These are phyloP conservation scores for Metschnikowia gelsemii DNA, from an alignment of 805 yeast species.

Conservation along the genomic window DNA sequence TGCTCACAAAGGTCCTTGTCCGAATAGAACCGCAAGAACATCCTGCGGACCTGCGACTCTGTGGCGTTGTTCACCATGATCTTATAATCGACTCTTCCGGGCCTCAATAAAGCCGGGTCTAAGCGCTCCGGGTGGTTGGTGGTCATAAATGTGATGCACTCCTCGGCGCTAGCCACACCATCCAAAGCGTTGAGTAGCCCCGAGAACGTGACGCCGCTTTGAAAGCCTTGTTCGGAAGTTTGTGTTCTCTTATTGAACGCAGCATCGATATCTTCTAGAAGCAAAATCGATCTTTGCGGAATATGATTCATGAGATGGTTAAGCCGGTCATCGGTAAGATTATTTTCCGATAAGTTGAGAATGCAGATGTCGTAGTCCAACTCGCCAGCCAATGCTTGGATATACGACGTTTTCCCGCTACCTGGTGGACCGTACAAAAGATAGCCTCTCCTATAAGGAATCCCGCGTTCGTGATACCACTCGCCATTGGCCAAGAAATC, in stretches of 20 bases:
- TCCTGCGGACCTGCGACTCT: slow-evolving; percentile 68
- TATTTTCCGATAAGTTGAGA: slow-evolving; percentile 83
- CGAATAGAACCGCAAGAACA: slow-evolving; percentile 88
- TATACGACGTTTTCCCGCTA: slow-evolving; percentile 91
- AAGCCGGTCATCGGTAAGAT: slow-evolving; percentile 89
- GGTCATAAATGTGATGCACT: slow-evolving; percentile 95
- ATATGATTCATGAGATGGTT: slow-evolving; percentile 96
- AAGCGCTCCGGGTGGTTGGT: slow-evolving; percentile 94
- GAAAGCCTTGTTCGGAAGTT: slow-evolving; percentile 70
- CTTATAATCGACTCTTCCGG: slow-evolving; percentile 90
- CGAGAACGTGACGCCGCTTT: slow-evolving; percentile 90
- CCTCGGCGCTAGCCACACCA: slow-evolving; percentile 97
- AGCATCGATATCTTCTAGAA: slow-evolving; percentile 93
- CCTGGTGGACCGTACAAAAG: slow-evolving; percentile 97
- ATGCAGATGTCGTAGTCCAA: slow-evolving; percentile 94
- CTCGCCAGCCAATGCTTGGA: slow-evolving; percentile 96
- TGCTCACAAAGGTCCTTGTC: slow-evolving; percentile 53
- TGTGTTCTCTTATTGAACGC: slow-evolving; percentile 86
- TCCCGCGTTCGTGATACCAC: slow-evolving; percentile 97
- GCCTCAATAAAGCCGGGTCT: slow-evolving; percentile 91
- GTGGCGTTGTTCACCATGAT: slow-evolving; percentile 85
- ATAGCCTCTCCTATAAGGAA: slow-evolving; percentile 95
- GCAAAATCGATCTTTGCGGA: slow-evolving; percentile 81
- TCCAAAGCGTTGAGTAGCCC: slow-evolving; percentile 92
- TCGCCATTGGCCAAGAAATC: slow-evolving; percentile 78